Evolutionary conservation across 164 flowering plant species (phyloP).

Genomic region (Annona squamosa): DNA sequence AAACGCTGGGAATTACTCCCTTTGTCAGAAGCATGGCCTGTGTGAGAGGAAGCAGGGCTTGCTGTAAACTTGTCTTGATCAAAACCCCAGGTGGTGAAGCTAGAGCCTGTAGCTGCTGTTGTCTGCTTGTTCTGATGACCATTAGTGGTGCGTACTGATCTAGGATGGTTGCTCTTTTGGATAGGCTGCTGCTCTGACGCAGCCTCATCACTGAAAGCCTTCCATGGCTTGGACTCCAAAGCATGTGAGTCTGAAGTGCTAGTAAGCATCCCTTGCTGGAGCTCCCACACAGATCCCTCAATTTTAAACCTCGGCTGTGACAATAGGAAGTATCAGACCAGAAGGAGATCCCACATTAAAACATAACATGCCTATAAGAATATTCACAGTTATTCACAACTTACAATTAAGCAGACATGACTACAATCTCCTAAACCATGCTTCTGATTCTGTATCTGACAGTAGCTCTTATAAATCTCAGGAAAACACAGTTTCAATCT

Average conservation of each 20-base stretch:
- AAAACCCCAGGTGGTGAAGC: constrained; percentile 63
- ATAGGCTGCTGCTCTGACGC: constrained; percentile 26
- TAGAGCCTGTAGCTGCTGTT: constrained; percentile 22
- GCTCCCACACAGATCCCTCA: constrained; percentile 50
- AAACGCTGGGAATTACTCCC: constrained; percentile 41
- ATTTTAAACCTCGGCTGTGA: constrained; percentile 42
- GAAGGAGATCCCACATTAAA: background rate
- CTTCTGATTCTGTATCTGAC: no score
- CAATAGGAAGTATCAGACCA: background rate
- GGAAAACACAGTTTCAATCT: no score
- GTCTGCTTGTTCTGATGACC: constrained; percentile 38
- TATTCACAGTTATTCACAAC: no score
- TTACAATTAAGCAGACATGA: no score
- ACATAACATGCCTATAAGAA: no score
- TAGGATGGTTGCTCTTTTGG: constrained; percentile 20
- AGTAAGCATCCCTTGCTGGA: constrained; percentile 42
- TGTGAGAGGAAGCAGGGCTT: constrained; percentile 41
- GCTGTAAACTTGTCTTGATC: constrained; percentile 75
- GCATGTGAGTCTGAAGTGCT: constrained; percentile 19
- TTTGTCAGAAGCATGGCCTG: constrained; percentile 23
- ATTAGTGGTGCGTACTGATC: constrained; percentile 64
- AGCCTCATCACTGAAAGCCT: constrained; percentile 31
- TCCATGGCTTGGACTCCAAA: constrained; percentile 50
- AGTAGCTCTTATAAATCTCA: no score
- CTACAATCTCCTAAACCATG: no score